Evolutionary conservation across 2,329 filamentous ascomycete genomes (phyloP).

Genomic region (Neopestalotiopsis sp.): DNA sequence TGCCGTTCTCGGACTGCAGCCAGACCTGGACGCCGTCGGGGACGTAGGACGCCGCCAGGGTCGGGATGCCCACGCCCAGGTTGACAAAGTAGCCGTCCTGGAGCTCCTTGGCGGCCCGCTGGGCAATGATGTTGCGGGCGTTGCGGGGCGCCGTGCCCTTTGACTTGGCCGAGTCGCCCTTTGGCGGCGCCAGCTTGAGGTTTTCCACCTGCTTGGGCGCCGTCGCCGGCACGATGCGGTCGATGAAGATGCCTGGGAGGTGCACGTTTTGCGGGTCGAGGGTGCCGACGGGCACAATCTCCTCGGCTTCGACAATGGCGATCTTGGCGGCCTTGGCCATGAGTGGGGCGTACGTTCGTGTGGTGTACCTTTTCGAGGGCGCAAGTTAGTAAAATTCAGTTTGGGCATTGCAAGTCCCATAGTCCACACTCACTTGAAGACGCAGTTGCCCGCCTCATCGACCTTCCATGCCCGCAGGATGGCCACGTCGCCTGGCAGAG

Average conservation of each 20-base stretch:
- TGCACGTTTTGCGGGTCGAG: constrained; percentile 78
- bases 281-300: constrained; percentile 77
- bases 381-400: too few species aligned
- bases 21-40: constrained; percentile 73
- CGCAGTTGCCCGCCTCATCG: constrained; percentile 78
- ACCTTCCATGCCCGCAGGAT: constrained; percentile 79
- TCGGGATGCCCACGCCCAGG: constrained; percentile 84
- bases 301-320: constrained; percentile 84
- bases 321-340: constrained; percentile 82
- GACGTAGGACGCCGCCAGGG: constrained; percentile 79
- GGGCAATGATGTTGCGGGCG: constrained; percentile 74
- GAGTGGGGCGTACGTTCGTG: constrained; percentile 74
- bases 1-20: constrained; percentile 87
- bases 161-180: constrained; percentile 39
- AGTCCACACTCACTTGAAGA: constrained; percentile 65
- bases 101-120: constrained; percentile 78
- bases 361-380: constrained; percentile 60
- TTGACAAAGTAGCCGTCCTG: constrained; percentile 83
- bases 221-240: constrained; percentile 78
- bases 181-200: constrained; percentile 58
- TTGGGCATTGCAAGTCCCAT: not conserved
- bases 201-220: constrained; percentile 75
- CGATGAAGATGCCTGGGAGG: constrained; percentile 82
- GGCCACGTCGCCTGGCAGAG: constrained; percentile 76
- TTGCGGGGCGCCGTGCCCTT: constrained; percentile 44